Percentiles rank a stretch among this genome's conserved stretches.
These are phyloP conservation scores for Bruguiera gymnorhiza DNA, from an alignment of 345 rosid genomes.

Conservation along the genomic window DNA sequence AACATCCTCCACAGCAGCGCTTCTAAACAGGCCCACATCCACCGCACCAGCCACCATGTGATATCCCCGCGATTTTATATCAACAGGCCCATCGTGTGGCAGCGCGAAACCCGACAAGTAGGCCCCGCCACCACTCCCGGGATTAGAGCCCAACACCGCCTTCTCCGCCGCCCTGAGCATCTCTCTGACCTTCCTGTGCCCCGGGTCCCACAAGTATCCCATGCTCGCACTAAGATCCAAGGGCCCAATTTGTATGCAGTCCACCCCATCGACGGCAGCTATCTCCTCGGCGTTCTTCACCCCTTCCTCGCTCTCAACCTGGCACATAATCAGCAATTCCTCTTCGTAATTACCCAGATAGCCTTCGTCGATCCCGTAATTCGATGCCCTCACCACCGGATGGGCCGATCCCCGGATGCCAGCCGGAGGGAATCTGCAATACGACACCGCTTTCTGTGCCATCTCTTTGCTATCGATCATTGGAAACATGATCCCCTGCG, in stretches of 20 bases:
- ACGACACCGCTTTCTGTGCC: conserved; percentile 74
- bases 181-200: conserved; percentile 77
- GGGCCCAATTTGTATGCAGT: conserved; percentile 93
- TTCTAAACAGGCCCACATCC: conserved; percentile 69
- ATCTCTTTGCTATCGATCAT: conserved; percentile 65
- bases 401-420: conserved; percentile 89
- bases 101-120: conserved; percentile 64
- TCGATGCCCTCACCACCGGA: conserved; percentile 72
- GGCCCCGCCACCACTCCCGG: conserved; percentile 43
- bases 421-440: conserved; percentile 73
- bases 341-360: conserved; percentile 62
- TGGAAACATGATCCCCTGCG: conserved; percentile 90
- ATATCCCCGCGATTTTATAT: conserved; percentile 59
- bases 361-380: conserved; percentile 80
- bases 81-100: conserved; percentile 62
- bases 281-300: conserved; percentile 68
- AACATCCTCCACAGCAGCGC: conserved; percentile 73
- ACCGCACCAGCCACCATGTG: conserved; percentile 73
- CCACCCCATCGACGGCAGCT: conserved; percentile 80
- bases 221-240: conserved; percentile 84
- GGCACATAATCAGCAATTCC: conserved; percentile 80
- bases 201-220: conserved; percentile 93
- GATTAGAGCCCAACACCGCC: conserved; percentile 41
- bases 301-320: conserved; percentile 74
- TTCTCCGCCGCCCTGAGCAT: conserved; percentile 67